These are phyloP conservation scores for Myxozyma melibiosi DNA, from an alignment of 805 yeast species.

Conservation along the genomic window DNA sequence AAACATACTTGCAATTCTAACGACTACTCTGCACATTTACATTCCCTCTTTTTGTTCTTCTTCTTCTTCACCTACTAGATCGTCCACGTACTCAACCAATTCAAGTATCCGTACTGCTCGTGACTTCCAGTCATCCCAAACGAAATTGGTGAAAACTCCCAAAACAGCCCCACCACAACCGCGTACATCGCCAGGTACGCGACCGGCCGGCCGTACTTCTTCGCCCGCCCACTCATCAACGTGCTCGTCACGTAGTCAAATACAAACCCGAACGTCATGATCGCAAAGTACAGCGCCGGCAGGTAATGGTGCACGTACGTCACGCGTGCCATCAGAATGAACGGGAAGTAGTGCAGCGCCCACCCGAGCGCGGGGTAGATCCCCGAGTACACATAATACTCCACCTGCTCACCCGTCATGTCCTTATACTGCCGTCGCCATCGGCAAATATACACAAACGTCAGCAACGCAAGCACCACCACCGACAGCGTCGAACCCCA, in stretches of 20 bases:
- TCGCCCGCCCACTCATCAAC: constrained; percentile 25
- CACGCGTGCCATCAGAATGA: constrained; percentile 91
- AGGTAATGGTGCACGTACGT: constrained; percentile 95
- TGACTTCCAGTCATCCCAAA: constrained; percentile 76
- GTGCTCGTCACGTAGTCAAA: constrained; percentile 51
- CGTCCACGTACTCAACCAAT: constrained; percentile 60
- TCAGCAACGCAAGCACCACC: constrained; percentile 45
- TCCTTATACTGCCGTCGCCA: constrained; percentile 71
- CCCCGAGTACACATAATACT: constrained; percentile 61
- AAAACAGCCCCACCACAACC: constrained; percentile 58
- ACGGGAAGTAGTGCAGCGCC: constrained; percentile 86
- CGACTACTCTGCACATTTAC: background rate
- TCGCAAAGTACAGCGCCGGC: constrained; percentile 94
- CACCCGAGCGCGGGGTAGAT: constrained; percentile 86
- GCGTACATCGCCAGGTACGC: constrained; percentile 53
- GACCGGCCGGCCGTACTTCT: constrained; percentile 36
- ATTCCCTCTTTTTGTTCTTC: background rate
- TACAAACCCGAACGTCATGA: constrained; percentile 68
- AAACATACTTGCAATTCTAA: background rate
- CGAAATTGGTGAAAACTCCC: constrained; percentile 65
- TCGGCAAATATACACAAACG: constrained; percentile 46
- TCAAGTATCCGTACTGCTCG: constrained; percentile 52
- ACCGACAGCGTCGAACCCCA: constrained; percentile 64
- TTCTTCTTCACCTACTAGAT: constrained; percentile 8
- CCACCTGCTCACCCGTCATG: constrained; percentile 49